Conservation (phyloP, 495 filamentous ascomycete genomes). For the Talaromyces nanjingensis region DNA sequence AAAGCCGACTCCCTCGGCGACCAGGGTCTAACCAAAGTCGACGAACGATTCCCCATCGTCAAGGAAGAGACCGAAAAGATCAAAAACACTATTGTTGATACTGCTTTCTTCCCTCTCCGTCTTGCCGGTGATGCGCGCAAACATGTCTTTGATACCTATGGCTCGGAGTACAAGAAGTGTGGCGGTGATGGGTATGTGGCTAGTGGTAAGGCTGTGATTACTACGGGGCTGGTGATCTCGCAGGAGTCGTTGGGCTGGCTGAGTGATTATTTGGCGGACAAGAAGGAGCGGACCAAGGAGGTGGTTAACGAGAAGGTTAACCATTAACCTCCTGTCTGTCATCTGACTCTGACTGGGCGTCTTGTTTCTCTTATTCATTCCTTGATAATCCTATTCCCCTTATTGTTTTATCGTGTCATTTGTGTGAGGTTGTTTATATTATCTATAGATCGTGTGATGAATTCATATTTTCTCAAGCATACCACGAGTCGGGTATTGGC, state of each 20-base stretch:
- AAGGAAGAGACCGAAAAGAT: conserved; percentile 82
- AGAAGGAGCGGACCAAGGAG: conserved; percentile 58
- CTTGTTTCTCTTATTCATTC: conserved; percentile 11
- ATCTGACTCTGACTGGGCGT: not conserved
- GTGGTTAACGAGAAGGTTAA: conserved; percentile 46
- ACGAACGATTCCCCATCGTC: conserved; percentile 74
- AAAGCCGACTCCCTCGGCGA: conserved; percentile 78
- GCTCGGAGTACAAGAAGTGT: conserved; percentile 69
- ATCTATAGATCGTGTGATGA: not conserved
- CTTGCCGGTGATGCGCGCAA: conserved; percentile 63
- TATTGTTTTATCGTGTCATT: not conserved
- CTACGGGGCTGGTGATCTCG: conserved; percentile 64
- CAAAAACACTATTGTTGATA: conserved; percentile 53
- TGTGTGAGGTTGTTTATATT: not conserved
- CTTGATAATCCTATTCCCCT: not conserved
- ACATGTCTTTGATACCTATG: conserved; percentile 68
- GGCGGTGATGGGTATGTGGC: conserved; percentile 61
- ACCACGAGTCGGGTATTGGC: not conserved
- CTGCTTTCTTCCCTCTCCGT: conserved; percentile 59
- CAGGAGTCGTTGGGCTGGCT: conserved; percentile 57
- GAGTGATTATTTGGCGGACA: conserved; percentile 44
- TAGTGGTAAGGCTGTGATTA: conserved; percentile 66
- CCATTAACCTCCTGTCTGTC: conserved; percentile 13
- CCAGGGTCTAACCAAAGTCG: conserved; percentile 64
- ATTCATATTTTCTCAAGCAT: not conserved